These are phyloP conservation scores for Cladosporium halotolerans DNA, from an alignment of 2,329 filamentous ascomycete genomes.

Conservation along the genomic window DNA sequence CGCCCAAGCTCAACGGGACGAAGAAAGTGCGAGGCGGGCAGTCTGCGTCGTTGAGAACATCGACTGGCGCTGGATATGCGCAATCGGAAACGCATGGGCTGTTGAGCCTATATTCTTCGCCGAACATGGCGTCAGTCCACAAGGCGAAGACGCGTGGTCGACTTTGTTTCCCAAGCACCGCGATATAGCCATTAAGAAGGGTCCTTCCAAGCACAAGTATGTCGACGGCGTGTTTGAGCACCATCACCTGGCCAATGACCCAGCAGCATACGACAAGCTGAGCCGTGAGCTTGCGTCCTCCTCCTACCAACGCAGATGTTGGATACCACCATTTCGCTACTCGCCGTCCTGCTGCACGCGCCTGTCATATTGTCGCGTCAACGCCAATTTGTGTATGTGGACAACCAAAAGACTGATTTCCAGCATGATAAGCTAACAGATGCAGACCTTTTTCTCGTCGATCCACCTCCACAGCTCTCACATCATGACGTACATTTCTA, in stretches of 20 bases:
- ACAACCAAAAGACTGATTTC: background rate
- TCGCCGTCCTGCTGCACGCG: slow-evolving; percentile 4
- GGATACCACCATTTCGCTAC: background rate
- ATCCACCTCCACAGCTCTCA: background rate
- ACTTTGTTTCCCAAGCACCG: background rate
- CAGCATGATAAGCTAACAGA: background rate
- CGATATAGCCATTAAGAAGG: background rate
- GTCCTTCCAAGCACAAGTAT: background rate
- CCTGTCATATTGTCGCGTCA: slow-evolving; percentile 4
- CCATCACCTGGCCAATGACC: background rate
- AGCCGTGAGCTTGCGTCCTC: background rate
- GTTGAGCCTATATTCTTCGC: slow-evolving; percentile 3
- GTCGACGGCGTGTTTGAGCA: slow-evolving; percentile 3
- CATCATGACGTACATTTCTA: background rate
- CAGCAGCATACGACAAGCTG: background rate
- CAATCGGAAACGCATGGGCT: background rate
- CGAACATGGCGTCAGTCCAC: background rate
- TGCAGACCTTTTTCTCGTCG: slow-evolving; percentile 1
- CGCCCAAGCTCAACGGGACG: background rate
- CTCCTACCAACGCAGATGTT: background rate
- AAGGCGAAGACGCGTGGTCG: background rate
- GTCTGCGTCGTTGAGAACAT: slow-evolving; percentile 4
- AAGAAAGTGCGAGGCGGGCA: background rate
- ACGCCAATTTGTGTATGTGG: background rate
- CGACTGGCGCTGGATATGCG: background rate